Conservation (phyloP, 2,329 filamentous ascomycete genomes). For the Aureobasidium zeae region DNA sequence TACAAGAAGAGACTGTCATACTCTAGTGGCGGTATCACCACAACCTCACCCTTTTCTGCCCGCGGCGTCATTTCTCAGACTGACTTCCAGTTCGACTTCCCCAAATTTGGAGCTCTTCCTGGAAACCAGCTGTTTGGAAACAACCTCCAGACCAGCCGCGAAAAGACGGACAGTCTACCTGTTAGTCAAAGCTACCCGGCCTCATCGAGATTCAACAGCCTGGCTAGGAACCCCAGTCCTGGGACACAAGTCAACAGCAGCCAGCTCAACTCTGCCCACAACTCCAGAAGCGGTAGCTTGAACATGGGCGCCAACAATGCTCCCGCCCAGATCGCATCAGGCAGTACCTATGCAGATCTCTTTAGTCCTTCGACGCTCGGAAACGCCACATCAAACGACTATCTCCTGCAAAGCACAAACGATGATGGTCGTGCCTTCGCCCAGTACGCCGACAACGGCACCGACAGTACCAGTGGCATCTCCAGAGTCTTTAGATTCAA, state of each 20-base stretch:
- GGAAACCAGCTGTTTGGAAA: conserved; percentile 41
- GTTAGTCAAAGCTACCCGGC: not conserved
- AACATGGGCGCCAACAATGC: conserved; percentile 22
- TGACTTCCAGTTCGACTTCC: conserved; percentile 86
- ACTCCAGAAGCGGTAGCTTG: conserved; percentile 14
- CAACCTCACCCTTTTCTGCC: conserved; percentile 36
- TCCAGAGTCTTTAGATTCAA: conserved; percentile 45
- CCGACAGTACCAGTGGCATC: conserved; percentile 35
- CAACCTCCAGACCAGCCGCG: conserved; percentile 14
- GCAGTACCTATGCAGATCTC: conserved; percentile 43
- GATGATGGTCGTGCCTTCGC: conserved; percentile 11
- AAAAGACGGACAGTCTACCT: conserved; percentile 8
- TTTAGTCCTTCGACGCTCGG: conserved; percentile 50
- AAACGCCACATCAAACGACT: conserved; percentile 26
- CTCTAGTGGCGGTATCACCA: conserved; percentile 37
- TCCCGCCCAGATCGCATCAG: conserved; percentile 26
- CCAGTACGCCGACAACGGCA: conserved; percentile 28
- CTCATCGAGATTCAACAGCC: conserved; percentile 8
- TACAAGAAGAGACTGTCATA: conserved; percentile 79
- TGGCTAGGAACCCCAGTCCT: conserved; percentile 3
- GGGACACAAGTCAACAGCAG: conserved; percentile 3
- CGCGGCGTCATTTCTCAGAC: conserved; percentile 48
- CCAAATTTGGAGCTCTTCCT: conserved; percentile 74
- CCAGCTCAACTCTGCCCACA: conserved; percentile 2
- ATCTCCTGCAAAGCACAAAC: not conserved